A percentile compares a stretch with the other conserved stretches of the same genome.
Evolutionary conservation across 495 filamentous ascomycete species (phyloP).

Genomic region (Podospora anserina): DNA sequence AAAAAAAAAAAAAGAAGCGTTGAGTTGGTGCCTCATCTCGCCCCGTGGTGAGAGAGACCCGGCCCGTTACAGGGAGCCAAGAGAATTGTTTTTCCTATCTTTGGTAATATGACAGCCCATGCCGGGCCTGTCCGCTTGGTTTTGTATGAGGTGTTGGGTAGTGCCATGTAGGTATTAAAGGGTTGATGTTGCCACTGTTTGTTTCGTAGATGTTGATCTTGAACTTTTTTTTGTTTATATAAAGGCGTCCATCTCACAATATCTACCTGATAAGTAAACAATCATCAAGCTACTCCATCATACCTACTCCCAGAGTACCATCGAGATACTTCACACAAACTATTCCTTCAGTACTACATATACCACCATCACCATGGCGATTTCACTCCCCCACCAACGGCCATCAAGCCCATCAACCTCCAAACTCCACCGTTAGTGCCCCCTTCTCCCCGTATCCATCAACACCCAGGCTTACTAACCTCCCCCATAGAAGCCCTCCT

Average conservation of each 20-base stretch:
- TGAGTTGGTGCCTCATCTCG: not conserved
- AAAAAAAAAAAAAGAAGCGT: not conserved
- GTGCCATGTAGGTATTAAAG: not conserved
- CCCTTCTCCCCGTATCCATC: not conserved
- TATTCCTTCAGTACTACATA: not conserved
- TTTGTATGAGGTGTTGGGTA: not conserved
- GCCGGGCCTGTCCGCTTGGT: not conserved
- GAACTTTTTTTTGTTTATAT: not conserved
- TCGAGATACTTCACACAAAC: not conserved
- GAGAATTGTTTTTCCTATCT: conserved; percentile 1
- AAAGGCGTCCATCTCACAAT: not conserved
- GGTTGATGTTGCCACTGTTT: not conserved
- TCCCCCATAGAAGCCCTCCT: not conserved
- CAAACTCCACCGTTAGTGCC: not conserved
- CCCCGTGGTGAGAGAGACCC: not conserved
- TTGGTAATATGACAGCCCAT: not conserved
- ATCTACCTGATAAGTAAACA: not conserved
- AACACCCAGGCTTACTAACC: not conserved
- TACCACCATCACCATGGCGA: not conserved
- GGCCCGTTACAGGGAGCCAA: not conserved
- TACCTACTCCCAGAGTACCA: not conserved
- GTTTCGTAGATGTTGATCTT: not conserved
- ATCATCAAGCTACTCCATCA: not conserved
- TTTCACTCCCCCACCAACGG: not conserved
- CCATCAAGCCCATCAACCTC: not conserved